Evolutionary conservation across 2,329 filamentous ascomycete species (phyloP), one percentile per base, ranked within the genome.

Genomic region (Chaetomium globosum): DNA sequence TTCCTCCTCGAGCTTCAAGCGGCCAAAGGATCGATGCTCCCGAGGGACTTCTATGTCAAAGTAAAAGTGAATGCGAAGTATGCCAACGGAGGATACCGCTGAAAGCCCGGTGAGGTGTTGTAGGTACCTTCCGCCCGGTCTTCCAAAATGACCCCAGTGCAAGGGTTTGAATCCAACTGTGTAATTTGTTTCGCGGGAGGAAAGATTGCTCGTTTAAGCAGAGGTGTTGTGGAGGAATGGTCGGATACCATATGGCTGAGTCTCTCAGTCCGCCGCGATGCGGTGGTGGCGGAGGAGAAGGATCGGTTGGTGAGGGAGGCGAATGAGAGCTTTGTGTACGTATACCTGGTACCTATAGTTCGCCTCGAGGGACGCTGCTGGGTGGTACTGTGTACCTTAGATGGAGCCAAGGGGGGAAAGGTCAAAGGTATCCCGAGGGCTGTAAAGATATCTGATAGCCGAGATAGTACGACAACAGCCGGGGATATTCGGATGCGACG

Each of bases 181-280:
- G 31, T 43, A 23, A n/a, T 23, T 23, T 33, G 23, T 43, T 19
- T 5, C 3, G 43, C 26, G 46, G 46, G 1, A 19, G 48, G 19
- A 63, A 63, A 1, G 46, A 63, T 12, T 46, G 23, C 19, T 63
- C 54, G 54, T 63, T 36, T 9, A 63, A 26, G 53, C 46, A 58
- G 19, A 58, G 54, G 19, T 39, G 16, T 23, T 4, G 46, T 46
- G 30, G 43, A 0, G 54, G 61, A 23, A 58, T n/a, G n/a, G 31
- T 30, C 9, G 61, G 54, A 46, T 63, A 63, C 54, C 61, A 63
- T 19, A 63, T 10, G 10, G 21, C 61, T 13, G 26, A 21, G 9
- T 52, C 46, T 43, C 54, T 52, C 19, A 63, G 19, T 23, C 28
- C 9, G 28, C 51, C 12, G 12, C 12, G 5, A 10, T 49, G 9